phyloP scores from a whole-genome alignment of 768 basidiomycete genomes.

The Mycena amicta region DNA sequence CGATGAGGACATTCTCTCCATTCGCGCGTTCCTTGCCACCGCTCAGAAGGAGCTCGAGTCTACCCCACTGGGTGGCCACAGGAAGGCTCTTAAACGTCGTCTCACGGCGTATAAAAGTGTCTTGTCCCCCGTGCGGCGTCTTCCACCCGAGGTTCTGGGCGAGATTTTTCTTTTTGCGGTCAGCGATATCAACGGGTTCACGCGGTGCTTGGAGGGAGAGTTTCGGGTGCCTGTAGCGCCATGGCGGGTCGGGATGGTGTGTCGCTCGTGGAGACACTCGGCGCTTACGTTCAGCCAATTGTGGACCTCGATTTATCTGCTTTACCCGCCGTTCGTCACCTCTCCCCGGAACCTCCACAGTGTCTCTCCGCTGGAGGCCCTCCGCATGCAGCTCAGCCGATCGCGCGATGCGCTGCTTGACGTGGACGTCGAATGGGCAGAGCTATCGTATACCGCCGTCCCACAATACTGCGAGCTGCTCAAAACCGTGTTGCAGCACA shows the following conservation, averaged over 20 bases:
- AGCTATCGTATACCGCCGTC: not conserved
- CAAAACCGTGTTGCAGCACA: not conserved
- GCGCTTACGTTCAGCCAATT: not conserved
- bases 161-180: slow-evolving; percentile 3
- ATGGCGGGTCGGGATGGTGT: not conserved
- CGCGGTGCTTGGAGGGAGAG: not conserved
- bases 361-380: not conserved
- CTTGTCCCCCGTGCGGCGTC: not conserved
- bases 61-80: not conserved
- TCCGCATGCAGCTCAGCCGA: not conserved
- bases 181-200: not conserved
- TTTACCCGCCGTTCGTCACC: not conserved
- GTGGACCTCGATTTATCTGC: not conserved
- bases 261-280: not conserved
- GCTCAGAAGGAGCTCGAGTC: not conserved
- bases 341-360: not conserved
- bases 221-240: not conserved
- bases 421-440: not conserved
- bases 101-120: not conserved
- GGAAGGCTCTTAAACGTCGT: not conserved
- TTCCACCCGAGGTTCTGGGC: not conserved
- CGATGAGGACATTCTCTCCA: not conserved
- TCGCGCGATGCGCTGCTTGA: not conserved
- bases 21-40: not conserved
- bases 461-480: not conserved